These are phyloP conservation scores for Chlorella sp. DNA, from an alignment of 139 green algal genomes.

Conservation along the genomic window DNA sequence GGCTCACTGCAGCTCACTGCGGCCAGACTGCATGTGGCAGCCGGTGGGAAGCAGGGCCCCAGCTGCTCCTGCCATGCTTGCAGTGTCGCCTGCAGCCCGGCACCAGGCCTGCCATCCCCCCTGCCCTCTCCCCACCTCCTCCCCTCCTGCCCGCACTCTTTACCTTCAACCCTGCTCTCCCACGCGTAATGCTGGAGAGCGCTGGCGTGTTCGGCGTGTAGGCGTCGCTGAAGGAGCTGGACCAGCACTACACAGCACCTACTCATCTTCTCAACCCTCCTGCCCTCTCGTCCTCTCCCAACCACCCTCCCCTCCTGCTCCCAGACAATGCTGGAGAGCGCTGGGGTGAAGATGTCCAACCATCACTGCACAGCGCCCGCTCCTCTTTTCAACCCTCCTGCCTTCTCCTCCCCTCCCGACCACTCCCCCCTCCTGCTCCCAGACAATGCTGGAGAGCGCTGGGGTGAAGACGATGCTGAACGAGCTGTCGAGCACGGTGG, in stretches of 20 bases:
- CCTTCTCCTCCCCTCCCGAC: background rate
- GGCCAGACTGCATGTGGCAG: background rate
- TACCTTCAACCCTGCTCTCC: too few relatives aligned
- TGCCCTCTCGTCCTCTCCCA: background rate
- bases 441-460: conserved; percentile 74
- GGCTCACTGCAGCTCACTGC: too few relatives aligned
- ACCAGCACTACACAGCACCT: too few relatives aligned
- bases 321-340: conserved; percentile 75
- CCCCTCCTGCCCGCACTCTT: too few relatives aligned
- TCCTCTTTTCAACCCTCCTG: background rate
- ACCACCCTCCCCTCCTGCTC: background rate
- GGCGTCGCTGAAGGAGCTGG: too few relatives aligned
- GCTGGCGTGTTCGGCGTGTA: too few relatives aligned
- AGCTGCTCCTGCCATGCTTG: background rate
- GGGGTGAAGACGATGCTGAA: conserved; percentile 94
- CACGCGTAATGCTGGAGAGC: too few relatives aligned
- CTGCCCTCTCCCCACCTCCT: too few relatives aligned
- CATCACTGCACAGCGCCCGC: too few relatives aligned
- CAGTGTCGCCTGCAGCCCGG: too few relatives aligned
- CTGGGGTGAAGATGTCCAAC: conserved; percentile 77
- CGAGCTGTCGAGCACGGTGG: conserved; percentile 90
- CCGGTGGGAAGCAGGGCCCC: too few relatives aligned
- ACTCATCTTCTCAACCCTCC: background rate
- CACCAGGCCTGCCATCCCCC: too few relatives aligned
- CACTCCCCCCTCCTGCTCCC: background rate